These are phyloP conservation scores for Aspergillus mulundensis DNA, from an alignment of 495 filamentous ascomycete genomes.

Conservation along the genomic window DNA sequence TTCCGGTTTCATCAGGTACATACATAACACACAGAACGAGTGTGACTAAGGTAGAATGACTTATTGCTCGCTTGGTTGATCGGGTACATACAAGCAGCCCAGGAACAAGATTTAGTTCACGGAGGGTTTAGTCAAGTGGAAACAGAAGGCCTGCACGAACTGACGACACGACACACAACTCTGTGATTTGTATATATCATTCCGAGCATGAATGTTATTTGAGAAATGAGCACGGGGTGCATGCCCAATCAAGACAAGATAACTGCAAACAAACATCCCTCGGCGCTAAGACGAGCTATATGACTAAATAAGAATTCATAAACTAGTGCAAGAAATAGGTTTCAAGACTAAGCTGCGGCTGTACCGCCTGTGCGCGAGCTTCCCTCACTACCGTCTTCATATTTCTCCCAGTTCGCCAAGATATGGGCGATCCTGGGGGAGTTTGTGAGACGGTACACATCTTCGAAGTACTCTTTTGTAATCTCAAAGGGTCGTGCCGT, in stretches of 20 bases:
- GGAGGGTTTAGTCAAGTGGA: no score
- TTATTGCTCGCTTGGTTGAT: no score
- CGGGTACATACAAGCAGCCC: no score
- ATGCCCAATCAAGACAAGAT: neutral
- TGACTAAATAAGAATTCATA: neutral
- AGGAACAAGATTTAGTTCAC: no score
- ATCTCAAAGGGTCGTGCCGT: conserved; percentile 93
- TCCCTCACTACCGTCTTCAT: conserved; percentile 47
- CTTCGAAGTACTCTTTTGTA: conserved; percentile 98
- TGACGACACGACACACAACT: neutral
- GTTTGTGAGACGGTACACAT: conserved; percentile 90
- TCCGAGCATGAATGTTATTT: neutral
- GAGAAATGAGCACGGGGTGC: neutral
- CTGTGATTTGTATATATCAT: neutral
- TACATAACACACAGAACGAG: no score
- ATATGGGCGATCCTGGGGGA: conserved; percentile 87
- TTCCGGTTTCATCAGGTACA: no score
- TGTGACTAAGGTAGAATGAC: no score
- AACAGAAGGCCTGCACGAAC: no score
- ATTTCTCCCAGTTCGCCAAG: conserved; percentile 77
- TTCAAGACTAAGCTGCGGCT: conserved; percentile 7
- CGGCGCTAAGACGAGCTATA: conserved; percentile 6
- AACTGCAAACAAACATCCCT: neutral
- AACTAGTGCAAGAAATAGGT: neutral
- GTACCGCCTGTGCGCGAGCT: conserved; percentile 14